A percentile compares a stretch with the other conserved stretches of the same genome.
phyloP scores from a whole-genome alignment of 495 filamentous ascomycete genomes.

The Penicillium turbatum region DNA sequence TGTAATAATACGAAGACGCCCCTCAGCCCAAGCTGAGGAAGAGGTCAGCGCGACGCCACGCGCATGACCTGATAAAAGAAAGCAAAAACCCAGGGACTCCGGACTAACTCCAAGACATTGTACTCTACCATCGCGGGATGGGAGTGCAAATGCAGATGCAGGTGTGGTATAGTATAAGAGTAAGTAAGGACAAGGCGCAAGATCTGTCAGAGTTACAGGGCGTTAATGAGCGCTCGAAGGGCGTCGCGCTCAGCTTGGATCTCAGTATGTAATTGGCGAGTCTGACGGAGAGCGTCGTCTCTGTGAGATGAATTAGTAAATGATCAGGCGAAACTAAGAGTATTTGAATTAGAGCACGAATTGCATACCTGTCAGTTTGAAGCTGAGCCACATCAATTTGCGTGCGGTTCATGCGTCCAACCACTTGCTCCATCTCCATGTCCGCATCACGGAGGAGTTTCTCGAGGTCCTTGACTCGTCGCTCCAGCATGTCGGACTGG shows the following conservation, averaged over 20 bases:
- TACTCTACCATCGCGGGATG: conserved; percentile 8
- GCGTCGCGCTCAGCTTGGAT: conserved; percentile 57
- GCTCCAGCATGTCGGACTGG: conserved; percentile 68
- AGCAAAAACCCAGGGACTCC: conserved; percentile 6
- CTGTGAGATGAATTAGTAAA: conserved; percentile 42
- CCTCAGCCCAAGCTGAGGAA: conserved; percentile 4
- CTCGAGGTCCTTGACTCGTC: conserved; percentile 75
- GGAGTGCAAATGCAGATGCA: conserved; percentile 25
- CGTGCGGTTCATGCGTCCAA: conserved; percentile 84
- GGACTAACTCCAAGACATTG: conserved; percentile 14
- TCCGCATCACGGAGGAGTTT: conserved; percentile 77
- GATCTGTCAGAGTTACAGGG: conserved; percentile 3
- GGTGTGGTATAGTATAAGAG: conserved; percentile 23
- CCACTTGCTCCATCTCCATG: conserved; percentile 90
- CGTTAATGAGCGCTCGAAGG: conserved; percentile 40
- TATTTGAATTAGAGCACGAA: conserved; percentile 1
- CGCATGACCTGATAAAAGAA: conserved; percentile 4
- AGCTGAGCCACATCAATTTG: conserved; percentile 92
- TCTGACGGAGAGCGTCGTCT: conserved; percentile 81
- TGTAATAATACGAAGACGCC: conserved; percentile 1
- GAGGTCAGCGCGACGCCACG: conserved; percentile 13
- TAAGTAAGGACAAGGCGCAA: not conserved
- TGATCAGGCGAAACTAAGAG: conserved; percentile 3
- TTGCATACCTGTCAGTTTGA: conserved; percentile 74
- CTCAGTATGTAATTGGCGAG: conserved; percentile 66